Evolutionary conservation across 2,329 filamentous ascomycete species (phyloP).

Genomic region (Fusarium equiseti): DNA sequence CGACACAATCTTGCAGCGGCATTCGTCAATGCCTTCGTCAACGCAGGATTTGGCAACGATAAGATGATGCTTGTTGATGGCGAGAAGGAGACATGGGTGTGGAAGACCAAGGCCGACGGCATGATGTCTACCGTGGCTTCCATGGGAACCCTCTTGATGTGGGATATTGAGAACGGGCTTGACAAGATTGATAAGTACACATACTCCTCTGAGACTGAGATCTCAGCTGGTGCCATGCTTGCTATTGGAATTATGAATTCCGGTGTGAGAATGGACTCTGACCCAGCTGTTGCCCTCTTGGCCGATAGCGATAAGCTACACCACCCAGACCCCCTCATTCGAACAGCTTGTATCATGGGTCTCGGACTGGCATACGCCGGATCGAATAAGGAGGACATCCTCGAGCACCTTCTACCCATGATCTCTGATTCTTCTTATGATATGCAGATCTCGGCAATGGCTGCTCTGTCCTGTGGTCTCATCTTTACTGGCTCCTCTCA

Average conservation of each 20-base stretch:
- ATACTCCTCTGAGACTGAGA: constrained; percentile 81
- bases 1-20: constrained; percentile 94
- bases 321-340: constrained; percentile 80
- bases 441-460: constrained; percentile 98
- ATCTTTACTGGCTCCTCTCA: constrained; percentile 94
- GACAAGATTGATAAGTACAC: constrained; percentile 97
- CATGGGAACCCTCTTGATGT: constrained; percentile 88
- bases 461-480: constrained; percentile 88
- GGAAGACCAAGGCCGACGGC: constrained; percentile 98
- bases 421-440: constrained; percentile 85
- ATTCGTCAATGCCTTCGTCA: constrained; percentile 97
- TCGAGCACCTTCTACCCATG: constrained; percentile 87
- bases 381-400: constrained; percentile 89
- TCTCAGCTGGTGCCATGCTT: constrained; percentile 91
- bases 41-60: constrained; percentile 93
- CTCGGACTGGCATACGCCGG: constrained; percentile 94
- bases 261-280: constrained; percentile 88
- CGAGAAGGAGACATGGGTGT: constrained; percentile 94
- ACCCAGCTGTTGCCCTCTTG: constrained; percentile 89
- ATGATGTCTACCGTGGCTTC: constrained; percentile 98
- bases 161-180: constrained; percentile 92
- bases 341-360: constrained; percentile 93
- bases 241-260: constrained; percentile 97
- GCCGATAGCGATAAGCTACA: constrained; percentile 84
- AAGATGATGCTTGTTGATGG: constrained; percentile 97